Evolutionary conservation across 2,329 filamentous ascomycete genomes (phyloP), one percentile per base, ranked within the genome.

Genomic region (Curvularia verruculosa): DNA sequence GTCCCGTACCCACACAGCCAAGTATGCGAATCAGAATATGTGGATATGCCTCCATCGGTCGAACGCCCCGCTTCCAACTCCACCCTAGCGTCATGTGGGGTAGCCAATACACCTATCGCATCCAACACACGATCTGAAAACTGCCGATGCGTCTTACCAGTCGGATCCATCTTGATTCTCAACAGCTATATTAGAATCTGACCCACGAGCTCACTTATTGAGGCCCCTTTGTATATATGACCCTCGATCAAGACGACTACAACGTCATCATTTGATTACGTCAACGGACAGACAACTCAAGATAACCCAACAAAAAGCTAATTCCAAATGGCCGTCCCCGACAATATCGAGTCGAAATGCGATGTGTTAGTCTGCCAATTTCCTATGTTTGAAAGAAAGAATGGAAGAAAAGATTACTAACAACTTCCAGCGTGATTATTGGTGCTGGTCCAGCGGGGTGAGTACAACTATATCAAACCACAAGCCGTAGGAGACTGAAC

Each of bases 391-490:
- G 29, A 19, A 5, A n/a, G n/a, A n/a, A n/a, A n/a, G n/a, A n/a
- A n/a, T n/a, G n/a, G n/a, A n/a, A n/a, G n/a, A n/a, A 15, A 10
- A 26, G n/a, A 28, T 8, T 1, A 37, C 50, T 65, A 49, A 62
- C 46, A 15, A 18, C 18, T 28, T 1, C 8, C 47, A 76, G 74
- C 3, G 67, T 79, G 40, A 75, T 79, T 21, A 59, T 78, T 10
- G 77, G 77, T 19, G 76, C 76, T 18, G 76, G 76, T 2, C 76
- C 76, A 9, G 75, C 75, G 24, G 55, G 55, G 55, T 58, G 37
- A 46, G 2, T 9, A 31, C 10, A 4, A 13, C 9, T 2, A 15
- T 23, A 24, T 10, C 26, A 34, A 50, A 34, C 34, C 15, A 8
- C 15, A 8, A 46, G 19, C 13, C 31, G 15, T 6, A 2, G 5